Base-by-base conservation (phyloP, 768 basidiomycete genomes). In the Rhizopogon vinicolor region DNA sequence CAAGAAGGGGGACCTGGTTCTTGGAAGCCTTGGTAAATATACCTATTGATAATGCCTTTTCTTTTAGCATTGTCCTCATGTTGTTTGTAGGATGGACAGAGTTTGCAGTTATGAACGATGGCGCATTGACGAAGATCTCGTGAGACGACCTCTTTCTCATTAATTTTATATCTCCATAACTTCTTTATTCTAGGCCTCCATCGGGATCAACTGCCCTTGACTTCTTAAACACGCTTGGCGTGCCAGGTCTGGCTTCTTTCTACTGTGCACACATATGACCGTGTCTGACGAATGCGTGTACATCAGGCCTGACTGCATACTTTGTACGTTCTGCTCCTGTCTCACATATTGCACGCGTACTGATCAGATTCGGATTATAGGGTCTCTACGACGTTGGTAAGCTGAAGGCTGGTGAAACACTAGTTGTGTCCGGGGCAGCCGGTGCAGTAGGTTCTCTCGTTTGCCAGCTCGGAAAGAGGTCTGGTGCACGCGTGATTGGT, bases 361-460 rank as follows among this genome's bases (percentile, higher is more conserved):
- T 41, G 13, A 29, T 55, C 29, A 33, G 10, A 39, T 40, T 55
- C 29, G 37, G 13, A 39, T 40, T 45, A 18, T 51, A 93, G 93
- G 94, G 95, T 8, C 76, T 98, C 29, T 76, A 84, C 67, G 89
- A 92, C 48, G 77, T 96, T 44, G 92, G 86, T 14, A 70, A 89
- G 57, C 69, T 95, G 63, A 89, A 95, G 67, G 69, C 85, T 0
- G 93, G 93, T 12, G 93, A 98, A 57, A 90, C 82, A 0, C 81
- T 96, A 48, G 79, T 98, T 22, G 87, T 87, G 10, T 91, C 91
- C 1, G 95, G 93, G 18, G 95, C 95, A 2, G 95, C 96, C 8
- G 95, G 94, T 9, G 86, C 93, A 1, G 90, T 91, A 9, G 92
- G 93, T n/a, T 81, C 85, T 9, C 68, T 91, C 54, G 89, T 77